Conservation (phyloP, 306 rosid genomes). For the Erythrophleum fordii region DNA sequence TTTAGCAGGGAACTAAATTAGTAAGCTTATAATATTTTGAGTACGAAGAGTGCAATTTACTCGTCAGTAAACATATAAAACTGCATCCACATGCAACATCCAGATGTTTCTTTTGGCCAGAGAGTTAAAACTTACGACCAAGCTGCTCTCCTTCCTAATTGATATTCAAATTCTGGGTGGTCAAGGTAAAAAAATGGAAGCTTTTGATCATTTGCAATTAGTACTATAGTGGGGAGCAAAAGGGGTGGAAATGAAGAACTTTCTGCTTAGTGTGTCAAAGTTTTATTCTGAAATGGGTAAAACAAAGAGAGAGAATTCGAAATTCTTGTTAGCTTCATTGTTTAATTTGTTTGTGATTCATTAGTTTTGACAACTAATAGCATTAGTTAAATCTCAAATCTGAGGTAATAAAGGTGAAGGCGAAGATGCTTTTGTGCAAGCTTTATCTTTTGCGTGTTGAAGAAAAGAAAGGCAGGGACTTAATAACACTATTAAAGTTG, state of each 20-base stretch:
- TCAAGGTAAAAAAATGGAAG: conserved; percentile 31
- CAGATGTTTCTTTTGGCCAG: no score
- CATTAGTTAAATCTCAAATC: conserved; percentile 33
- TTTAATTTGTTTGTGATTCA: background rate
- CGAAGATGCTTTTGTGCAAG: conserved; percentile 59
- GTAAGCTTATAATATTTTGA: no score
- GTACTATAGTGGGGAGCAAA: conserved; percentile 11
- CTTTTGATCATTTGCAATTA: conserved; percentile 36
- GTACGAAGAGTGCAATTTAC: no score
- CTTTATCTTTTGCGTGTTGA: conserved; percentile 77
- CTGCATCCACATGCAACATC: no score
- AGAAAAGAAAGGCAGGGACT: conserved; percentile 51
- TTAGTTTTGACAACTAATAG: conserved; percentile 14
- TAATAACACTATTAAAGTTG: conserved; percentile 40
- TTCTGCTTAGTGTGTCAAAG: conserved; percentile 25
- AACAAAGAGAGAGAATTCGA: no score
- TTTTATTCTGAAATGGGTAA: background rate
- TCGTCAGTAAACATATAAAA: no score
- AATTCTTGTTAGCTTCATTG: background rate
- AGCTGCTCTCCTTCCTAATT: background rate
- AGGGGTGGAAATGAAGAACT: conserved; percentile 26
- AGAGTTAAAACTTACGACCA: no score
- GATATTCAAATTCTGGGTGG: conserved; percentile 26
- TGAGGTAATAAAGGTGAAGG: conserved; percentile 62
- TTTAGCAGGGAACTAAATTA: no score